Conservation (phyloP, 805 yeast genomes). For the Metschnikowia picachoensis region DNA sequence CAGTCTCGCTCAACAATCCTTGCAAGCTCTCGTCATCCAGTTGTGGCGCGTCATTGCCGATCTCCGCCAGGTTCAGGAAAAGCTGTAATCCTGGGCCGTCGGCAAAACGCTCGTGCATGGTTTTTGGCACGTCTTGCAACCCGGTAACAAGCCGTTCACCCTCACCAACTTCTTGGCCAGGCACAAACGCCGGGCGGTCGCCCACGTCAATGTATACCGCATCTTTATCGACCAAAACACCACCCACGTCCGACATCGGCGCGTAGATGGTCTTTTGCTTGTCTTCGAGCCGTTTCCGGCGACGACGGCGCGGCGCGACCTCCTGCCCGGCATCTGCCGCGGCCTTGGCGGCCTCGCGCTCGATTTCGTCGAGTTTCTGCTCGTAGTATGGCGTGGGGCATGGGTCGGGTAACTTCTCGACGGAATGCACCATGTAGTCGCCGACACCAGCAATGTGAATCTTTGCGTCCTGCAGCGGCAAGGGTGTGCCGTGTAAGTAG, state of each 20-base stretch:
- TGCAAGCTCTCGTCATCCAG: slow-evolving; percentile 37
- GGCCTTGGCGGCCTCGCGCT: slow-evolving; percentile 65
- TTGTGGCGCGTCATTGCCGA: slow-evolving; percentile 19
- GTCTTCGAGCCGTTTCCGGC: slow-evolving; percentile 90
- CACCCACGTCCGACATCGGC: slow-evolving; percentile 99
- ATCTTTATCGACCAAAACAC: slow-evolving; percentile 93
- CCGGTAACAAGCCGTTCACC: slow-evolving; percentile 85
- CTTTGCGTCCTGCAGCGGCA: slow-evolving; percentile 61
- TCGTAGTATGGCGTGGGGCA: slow-evolving; percentile 96
- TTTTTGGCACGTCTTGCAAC: slow-evolving; percentile 64
- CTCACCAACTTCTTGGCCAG: slow-evolving; percentile 68
- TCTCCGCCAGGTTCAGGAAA: slow-evolving; percentile 58
- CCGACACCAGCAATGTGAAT: slow-evolving; percentile 97
- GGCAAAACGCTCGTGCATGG: slow-evolving; percentile 53
- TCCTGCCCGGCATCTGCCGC: slow-evolving; percentile 60
- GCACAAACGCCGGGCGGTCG: slow-evolving; percentile 48
- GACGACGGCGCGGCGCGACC: slow-evolving; percentile 48
- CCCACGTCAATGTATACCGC: slow-evolving; percentile 93
- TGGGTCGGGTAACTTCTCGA: slow-evolving; percentile 94
- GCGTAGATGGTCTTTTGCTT: slow-evolving; percentile 93
- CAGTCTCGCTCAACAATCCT: slow-evolving; percentile 28
- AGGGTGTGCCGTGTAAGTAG: slow-evolving; percentile 89
- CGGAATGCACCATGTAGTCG: slow-evolving; percentile 68
- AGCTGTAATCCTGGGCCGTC: slow-evolving; percentile 71
- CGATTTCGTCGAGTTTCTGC: slow-evolving; percentile 77